phyloP scores from a whole-genome alignment of 2,329 filamentous ascomycete genomes.

The Tetracladium maxilliforme region DNA sequence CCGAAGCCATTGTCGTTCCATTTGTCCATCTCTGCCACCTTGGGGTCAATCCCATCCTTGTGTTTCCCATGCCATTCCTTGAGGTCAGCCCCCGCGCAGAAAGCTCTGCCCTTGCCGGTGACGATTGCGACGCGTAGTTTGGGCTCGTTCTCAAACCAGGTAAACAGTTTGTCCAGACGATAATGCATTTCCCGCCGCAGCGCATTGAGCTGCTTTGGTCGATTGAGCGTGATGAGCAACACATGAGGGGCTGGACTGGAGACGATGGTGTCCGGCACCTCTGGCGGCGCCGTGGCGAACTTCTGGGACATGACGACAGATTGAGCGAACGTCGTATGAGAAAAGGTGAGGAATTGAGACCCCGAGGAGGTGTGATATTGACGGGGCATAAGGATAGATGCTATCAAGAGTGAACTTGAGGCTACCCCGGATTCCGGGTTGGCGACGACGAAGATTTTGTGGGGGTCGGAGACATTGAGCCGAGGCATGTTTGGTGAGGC shows the following conservation, averaged over 20 bases:
- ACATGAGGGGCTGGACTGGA: conserved; percentile 37
- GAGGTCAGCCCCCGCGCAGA: conserved; percentile 55
- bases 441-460: no score
- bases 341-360: no score
- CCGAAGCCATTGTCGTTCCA: conserved; percentile 35
- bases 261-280: conserved; percentile 11
- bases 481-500: no score
- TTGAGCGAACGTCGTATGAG: no score
- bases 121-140: conserved; percentile 45
- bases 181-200: no score
- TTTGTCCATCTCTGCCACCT: background rate
- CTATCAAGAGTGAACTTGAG: no score
- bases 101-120: conserved; percentile 47
- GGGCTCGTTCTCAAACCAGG: conserved; percentile 49
- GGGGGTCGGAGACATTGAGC: no score
- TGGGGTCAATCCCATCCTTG: background rate
- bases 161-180: conserved; percentile 29
- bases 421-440: no score
- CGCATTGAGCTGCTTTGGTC: conserved; percentile 40
- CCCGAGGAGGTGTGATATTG: no score
- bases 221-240: conserved; percentile 44
- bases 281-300: conserved; percentile 8
- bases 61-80: conserved; percentile 39
- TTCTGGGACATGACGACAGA: conserved; percentile 2
- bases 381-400: no score